phyloP scores from a whole-genome alignment of 371 early-diverging fungal species.

The Zychaea mexicana region DNA sequence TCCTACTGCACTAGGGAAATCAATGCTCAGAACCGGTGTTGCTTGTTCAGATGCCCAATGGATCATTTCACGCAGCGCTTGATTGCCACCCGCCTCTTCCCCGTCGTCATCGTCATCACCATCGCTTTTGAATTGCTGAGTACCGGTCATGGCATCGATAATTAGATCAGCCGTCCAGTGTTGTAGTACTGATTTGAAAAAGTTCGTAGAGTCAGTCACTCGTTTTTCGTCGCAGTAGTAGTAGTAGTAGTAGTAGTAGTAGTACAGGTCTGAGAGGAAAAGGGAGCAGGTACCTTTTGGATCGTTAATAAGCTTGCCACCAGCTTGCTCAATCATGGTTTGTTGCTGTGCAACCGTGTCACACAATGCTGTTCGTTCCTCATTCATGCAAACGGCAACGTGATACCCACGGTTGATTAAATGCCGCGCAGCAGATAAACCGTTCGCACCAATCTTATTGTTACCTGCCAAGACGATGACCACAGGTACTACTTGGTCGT shows the following conservation, averaged over 20 bases:
- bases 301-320: constrained; percentile 17
- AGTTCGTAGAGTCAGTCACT: too few species aligned
- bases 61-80: constrained; percentile 55
- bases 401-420: constrained; percentile 73
- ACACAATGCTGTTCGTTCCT: constrained; percentile 34
- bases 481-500: constrained; percentile 58
- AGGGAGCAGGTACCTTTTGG: not conserved
- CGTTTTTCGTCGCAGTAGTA: too few species aligned
- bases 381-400: constrained; percentile 65
- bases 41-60: constrained; percentile 72
- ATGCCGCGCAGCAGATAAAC: constrained; percentile 71
- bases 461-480: constrained; percentile 75
- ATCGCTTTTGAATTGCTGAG: constrained; percentile 57
- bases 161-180: constrained; percentile 59
- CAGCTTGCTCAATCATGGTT: constrained; percentile 31
- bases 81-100: constrained; percentile 10
- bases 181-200: constrained; percentile 6
- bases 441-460: constrained; percentile 73
- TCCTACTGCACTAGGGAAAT: constrained; percentile 73
- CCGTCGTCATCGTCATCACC: constrained; percentile 39
- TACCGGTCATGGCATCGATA: constrained; percentile 76
- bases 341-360: constrained; percentile 44
- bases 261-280: too few species aligned
- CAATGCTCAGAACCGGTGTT: constrained; percentile 69
- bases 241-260: too few species aligned